Conservation (phyloP, 768 basidiomycete species). For the Strobilomyces confusus region DNA sequence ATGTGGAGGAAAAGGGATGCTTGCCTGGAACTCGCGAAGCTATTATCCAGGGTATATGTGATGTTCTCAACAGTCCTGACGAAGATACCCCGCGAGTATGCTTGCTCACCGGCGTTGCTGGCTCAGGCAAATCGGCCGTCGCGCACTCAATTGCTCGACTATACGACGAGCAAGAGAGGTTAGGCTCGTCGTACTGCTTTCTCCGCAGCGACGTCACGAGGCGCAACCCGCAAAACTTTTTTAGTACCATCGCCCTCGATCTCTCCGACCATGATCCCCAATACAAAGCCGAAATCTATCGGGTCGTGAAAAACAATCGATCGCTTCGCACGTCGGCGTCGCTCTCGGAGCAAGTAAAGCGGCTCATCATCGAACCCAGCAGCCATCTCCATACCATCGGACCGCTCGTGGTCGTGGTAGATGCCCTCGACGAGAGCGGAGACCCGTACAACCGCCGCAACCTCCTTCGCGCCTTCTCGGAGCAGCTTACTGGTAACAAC, state of each 20-base stretch:
- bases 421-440: constrained; percentile 32
- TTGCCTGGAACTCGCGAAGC: constrained; percentile 19
- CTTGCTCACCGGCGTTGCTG: background rate
- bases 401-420: constrained; percentile 34
- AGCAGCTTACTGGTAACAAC: constrained; percentile 7
- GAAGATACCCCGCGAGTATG: constrained; percentile 20
- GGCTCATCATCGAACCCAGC: constrained; percentile 28
- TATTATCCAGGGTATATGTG: constrained; percentile 17
- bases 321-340: constrained; percentile 19
- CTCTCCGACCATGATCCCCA: constrained; percentile 32
- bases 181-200: constrained; percentile 34
- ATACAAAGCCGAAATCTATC: constrained; percentile 16
- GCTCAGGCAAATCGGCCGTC: constrained; percentile 7
- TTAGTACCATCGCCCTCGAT: constrained; percentile 33
- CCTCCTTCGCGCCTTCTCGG: constrained; percentile 20
- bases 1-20: constrained; percentile 18
- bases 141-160: constrained; percentile 28
- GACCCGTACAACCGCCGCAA: constrained; percentile 11
- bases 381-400: constrained; percentile 21
- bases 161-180: constrained; percentile 24
- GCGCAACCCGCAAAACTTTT: constrained; percentile 25
- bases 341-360: constrained; percentile 24
- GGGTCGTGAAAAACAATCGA: constrained; percentile 17
- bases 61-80: constrained; percentile 11
- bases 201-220: constrained; percentile 9